Evolutionary conservation across 371 early-diverging fungal species (phyloP).

Genomic region (Rhizopus stolonifer): DNA sequence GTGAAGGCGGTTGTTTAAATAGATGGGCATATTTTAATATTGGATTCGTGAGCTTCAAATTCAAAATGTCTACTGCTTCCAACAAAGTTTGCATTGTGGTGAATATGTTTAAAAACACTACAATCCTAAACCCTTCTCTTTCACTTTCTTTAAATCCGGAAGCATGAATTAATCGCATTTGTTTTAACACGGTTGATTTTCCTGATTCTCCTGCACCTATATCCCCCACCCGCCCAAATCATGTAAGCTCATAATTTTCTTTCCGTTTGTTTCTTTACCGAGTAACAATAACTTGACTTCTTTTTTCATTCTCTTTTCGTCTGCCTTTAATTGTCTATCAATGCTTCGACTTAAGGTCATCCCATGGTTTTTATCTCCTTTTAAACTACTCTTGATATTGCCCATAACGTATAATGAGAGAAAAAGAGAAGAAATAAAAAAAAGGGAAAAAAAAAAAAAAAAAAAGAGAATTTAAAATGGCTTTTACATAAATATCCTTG

Average conservation of each 20-base stretch:
- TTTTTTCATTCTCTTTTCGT: slow-evolving; percentile 67
- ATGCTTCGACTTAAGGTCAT: slow-evolving; percentile 66
- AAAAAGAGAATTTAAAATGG: slow-evolving; percentile 4
- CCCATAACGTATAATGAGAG: slow-evolving; percentile 11
- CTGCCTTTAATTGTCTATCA: slow-evolving; percentile 75
- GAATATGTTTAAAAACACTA: slow-evolving; percentile 85
- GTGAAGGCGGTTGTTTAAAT: slow-evolving; percentile 37
- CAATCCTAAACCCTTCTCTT: slow-evolving; percentile 79
- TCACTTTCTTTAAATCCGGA: slow-evolving; percentile 84
- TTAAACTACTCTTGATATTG: slow-evolving; percentile 18
- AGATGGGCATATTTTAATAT: slow-evolving; percentile 47
- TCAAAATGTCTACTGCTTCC: slow-evolving; percentile 73
- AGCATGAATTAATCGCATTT: slow-evolving; percentile 94
- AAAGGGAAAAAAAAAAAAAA: not conserved
- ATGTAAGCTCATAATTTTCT: not conserved
- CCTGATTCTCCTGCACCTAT: slow-evolving; percentile 97
- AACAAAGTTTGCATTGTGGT: slow-evolving; percentile 85
- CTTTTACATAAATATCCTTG: slow-evolving; percentile 3
- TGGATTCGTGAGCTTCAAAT: slow-evolving; percentile 56
- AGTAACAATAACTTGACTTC: slow-evolving; percentile 90
- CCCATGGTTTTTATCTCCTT: slow-evolving; percentile 1
- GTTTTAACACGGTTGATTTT: slow-evolving; percentile 94
- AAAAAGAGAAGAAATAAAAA: not conserved
- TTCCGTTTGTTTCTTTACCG: slow-evolving; percentile 47
- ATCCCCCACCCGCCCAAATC: no score